Base-by-base conservation (phyloP, 1,284 basidiomycete species). In the Rhodotorula mucilaginosa region DNA sequence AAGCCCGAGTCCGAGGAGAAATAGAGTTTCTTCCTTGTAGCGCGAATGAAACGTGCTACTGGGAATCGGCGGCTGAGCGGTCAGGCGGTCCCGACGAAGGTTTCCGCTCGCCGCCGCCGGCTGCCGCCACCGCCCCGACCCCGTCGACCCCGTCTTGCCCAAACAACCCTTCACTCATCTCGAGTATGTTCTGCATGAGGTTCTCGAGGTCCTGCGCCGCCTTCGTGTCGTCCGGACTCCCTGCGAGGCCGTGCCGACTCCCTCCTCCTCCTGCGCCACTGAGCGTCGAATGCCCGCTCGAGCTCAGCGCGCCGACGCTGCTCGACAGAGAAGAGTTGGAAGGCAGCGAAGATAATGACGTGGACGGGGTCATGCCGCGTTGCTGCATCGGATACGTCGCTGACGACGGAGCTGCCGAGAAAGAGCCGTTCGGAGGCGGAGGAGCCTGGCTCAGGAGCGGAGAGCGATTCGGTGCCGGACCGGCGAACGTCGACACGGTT, bases 161-260 rank as follows among this genome's bases (percentile, higher is more conserved):
- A 26, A 62, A 61, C 57, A 63, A 3, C 5, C 61, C 67, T 29
- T 68, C 67, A 3, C 60, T 44, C 65, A 71, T 67, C 54, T 56
- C 67, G 56, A 68, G 48, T 34, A 72, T 72, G 49, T 61, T 72
- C 64, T 56, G 48, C 70, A 72, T 72, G 18, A 72, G 23, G n/a
- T 44, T 61, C 46, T 72, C 70, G 49, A 72, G 61, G 57, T 72
- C 70, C 47, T 68, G 67, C 4, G 65, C 70, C 34, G 70, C 67
- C n/a, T 64, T 66, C 23, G 62, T 61, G 15, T 67, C 70, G 51
- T 64, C 70, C 26, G 70, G 70, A 8, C 59, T 71, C 1, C 65
- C 31, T 39, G 69, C 47, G 2, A 56, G 54, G 0, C 48, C 61
- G 44, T 57, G 8, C 31, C 39, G 19, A 15, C 34, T 5, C 2